Evolutionary conservation across 139 green algal genomes (phyloP).

Genomic region (Parachlorella kessleri): DNA sequence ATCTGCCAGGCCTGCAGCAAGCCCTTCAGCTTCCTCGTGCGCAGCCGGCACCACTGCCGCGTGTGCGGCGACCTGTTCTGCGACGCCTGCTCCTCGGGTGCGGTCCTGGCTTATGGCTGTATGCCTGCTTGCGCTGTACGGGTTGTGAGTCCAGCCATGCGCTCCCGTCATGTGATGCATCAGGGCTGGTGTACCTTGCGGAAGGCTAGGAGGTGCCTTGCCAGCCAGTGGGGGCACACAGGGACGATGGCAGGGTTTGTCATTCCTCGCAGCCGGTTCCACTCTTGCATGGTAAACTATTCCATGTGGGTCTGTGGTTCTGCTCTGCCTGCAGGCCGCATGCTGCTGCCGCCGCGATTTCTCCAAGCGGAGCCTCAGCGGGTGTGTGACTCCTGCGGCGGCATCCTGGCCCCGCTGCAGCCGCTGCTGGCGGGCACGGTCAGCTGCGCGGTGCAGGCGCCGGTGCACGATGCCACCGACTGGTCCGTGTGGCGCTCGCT

Average conservation of each 20-base stretch:
- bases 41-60: conserved; percentile 76
- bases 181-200: no score
- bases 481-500: conserved; percentile 60
- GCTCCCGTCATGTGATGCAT: no score
- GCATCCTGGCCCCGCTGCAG: conserved; percentile 71
- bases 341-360: conserved; percentile 84
- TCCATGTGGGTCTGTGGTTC: no score
- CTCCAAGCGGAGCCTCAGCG: conserved; percentile 62
- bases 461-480: conserved; percentile 75
- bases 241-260: no score
- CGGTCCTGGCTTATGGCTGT: neutral
- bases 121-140: neutral
- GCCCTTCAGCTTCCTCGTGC: conserved; percentile 61
- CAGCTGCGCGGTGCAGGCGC: conserved; percentile 50
- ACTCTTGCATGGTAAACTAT: no score
- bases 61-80: conserved; percentile 82
- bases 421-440: conserved; percentile 60
- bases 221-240: no score
- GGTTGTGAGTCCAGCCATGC: no score
- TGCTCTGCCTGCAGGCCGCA: conserved; percentile 23
- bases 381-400: conserved; percentile 67
- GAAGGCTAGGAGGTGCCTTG: no score
- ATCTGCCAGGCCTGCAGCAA: conserved; percentile 45
- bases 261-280: no score
- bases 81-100: conserved; percentile 52